phyloP scores from a whole-genome alignment of 1,284 basidiomycete species.

The Cryptococcus sp. region DNA sequence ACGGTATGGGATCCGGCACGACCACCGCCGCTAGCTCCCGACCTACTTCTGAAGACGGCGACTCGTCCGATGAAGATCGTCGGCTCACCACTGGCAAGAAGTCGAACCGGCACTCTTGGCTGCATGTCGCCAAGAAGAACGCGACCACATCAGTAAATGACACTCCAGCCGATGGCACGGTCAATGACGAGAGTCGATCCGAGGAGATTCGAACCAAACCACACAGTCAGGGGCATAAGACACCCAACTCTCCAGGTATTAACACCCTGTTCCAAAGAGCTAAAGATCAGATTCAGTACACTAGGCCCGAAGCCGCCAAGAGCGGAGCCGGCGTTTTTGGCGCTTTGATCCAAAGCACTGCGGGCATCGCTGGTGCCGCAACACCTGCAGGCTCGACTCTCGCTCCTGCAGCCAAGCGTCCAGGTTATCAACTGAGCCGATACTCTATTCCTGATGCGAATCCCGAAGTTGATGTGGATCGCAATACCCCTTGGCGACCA shows the following conservation, averaged over 20 bases:
- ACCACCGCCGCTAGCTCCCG: slow-evolving; percentile 48
- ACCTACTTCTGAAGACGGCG: slow-evolving; percentile 33
- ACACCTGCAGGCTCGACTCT: slow-evolving; percentile 61
- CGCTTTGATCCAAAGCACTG: slow-evolving; percentile 70
- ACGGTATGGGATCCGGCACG: slow-evolving; percentile 30
- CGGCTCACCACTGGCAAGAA: neutral
- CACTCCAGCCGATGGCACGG: slow-evolving; percentile 7
- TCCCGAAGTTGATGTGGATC: neutral
- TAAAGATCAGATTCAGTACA: slow-evolving; percentile 27
- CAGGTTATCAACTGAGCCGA: slow-evolving; percentile 68
- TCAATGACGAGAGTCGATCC: slow-evolving; percentile 6
- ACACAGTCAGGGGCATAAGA: slow-evolving; percentile 1
- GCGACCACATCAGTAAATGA: neutral
- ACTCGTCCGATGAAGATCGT: slow-evolving; percentile 26
- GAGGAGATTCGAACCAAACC: neutral
- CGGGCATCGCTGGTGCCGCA: slow-evolving; percentile 63
- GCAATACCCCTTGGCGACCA: slow-evolving; percentile 32
- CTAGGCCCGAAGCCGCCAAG: slow-evolving; percentile 59
- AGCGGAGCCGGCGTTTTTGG: slow-evolving; percentile 70
- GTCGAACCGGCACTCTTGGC: slow-evolving; percentile 6
- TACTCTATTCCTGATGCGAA: slow-evolving; percentile 45
- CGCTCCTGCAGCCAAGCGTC: slow-evolving; percentile 66
- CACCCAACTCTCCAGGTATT: slow-evolving; percentile 11
- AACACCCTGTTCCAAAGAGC: slow-evolving; percentile 14
- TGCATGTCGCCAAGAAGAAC: slow-evolving; percentile 8